These are phyloP conservation scores for Berberis thunbergii DNA, from an alignment of 164 flowering plant species.

Conservation along the genomic window DNA sequence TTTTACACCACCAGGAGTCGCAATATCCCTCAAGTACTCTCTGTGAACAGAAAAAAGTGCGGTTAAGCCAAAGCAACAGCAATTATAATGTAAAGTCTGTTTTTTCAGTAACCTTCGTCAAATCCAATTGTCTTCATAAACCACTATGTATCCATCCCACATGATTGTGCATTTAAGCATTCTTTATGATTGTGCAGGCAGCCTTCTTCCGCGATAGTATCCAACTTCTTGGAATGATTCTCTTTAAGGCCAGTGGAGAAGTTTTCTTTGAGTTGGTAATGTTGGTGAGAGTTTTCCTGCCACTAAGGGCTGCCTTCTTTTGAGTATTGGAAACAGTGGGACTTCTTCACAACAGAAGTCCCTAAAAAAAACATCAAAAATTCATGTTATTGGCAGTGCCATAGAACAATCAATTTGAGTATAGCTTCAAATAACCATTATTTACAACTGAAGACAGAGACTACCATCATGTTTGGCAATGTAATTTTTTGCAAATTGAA, in stretches of 20 bases:
- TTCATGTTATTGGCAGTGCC: too few relatives aligned
- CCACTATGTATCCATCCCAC: constrained; percentile 24
- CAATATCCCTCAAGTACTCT: constrained; percentile 5
- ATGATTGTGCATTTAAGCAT: constrained; percentile 40
- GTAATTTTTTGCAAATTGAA: constrained; percentile 8
- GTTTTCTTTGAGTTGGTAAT: constrained; percentile 53
- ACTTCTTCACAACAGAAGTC: background rate
- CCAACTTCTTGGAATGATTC: constrained; percentile 15
- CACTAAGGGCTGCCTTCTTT: constrained; percentile 23
- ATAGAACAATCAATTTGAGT: too few relatives aligned
- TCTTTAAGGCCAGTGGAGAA: constrained; percentile 21
- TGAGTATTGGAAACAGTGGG: constrained; percentile 7
- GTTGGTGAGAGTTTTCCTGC: constrained; percentile 51
- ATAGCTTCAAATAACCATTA: background rate
- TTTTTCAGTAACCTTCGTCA: constrained; percentile 11
- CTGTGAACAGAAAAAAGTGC: background rate
- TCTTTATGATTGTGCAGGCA: constrained; percentile 58
- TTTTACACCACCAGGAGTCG: background rate
- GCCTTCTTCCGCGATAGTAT: constrained; percentile 28
- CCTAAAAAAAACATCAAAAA: background rate
- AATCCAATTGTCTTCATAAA: constrained; percentile 37
- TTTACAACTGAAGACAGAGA: background rate
- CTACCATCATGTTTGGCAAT: constrained; percentile 4
- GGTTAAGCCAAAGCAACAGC: background rate
- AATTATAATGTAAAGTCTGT: background rate